Evolutionary conservation across 2,329 filamentous ascomycete species (phyloP).

Genomic region (Calonectria pseudoturangicola): DNA sequence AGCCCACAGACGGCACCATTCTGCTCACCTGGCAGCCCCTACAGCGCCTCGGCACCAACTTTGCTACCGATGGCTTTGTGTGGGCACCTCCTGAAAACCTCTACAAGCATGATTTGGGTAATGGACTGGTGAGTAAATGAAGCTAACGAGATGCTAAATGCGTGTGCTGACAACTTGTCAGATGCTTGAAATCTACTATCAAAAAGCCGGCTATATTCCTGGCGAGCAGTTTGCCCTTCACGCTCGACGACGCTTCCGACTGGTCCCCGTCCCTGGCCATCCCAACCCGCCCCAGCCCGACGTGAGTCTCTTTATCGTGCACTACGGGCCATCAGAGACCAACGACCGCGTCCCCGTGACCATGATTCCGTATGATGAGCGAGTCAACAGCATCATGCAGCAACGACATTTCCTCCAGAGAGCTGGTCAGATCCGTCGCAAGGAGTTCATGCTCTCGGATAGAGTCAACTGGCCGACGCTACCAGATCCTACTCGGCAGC

Average conservation of each 20-base stretch:
- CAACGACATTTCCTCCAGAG: conserved; percentile 79
- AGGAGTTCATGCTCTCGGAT: conserved; percentile 96
- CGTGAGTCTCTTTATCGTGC: conserved; percentile 90
- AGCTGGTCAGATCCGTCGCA: conserved; percentile 88
- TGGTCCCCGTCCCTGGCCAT: conserved; percentile 82
- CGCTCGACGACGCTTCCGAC: conserved; percentile 88
- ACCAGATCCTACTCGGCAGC: conserved; percentile 71
- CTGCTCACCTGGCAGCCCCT: conserved; percentile 93
- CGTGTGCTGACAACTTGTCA: conserved; percentile 60
- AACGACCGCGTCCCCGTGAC: conserved; percentile 82
- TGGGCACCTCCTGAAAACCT: conserved; percentile 90
- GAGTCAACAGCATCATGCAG: conserved; percentile 76
- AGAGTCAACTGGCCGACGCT: conserved; percentile 93
- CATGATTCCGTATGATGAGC: conserved; percentile 78
- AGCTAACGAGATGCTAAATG: background rate
- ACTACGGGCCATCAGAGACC: conserved; percentile 87
- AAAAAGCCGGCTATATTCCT: conserved; percentile 86
- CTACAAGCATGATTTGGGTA: conserved; percentile 83
- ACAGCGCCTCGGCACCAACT: conserved; percentile 81
- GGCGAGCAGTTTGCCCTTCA: conserved; percentile 86
- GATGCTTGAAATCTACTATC: conserved; percentile 92
- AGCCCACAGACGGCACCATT: conserved; percentile 86
- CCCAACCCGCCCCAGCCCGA: conserved; percentile 83
- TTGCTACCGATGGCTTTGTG: conserved; percentile 93
- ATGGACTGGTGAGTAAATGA: conserved; percentile 69